Evolutionary conservation across 805 yeast genomes (phyloP).

Genomic region (Metschnikowia noctiluminum): DNA sequence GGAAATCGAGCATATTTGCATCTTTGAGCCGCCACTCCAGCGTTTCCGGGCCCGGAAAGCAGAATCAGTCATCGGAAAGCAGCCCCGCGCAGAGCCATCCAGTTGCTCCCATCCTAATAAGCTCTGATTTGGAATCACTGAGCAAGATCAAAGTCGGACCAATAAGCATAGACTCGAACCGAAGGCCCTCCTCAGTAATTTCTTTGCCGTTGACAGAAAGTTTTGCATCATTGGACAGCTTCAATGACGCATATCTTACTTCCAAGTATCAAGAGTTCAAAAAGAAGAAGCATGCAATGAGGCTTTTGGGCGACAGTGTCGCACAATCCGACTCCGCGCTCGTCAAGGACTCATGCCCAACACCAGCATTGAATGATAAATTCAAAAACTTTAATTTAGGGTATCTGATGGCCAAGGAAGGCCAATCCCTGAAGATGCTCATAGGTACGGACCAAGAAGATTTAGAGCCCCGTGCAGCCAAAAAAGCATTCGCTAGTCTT

Average conservation of each 20-base stretch:
- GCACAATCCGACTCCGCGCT: conserved; percentile 11
- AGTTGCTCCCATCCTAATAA: not conserved
- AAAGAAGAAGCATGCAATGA: conserved; percentile 14
- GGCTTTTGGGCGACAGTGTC: conserved; percentile 3
- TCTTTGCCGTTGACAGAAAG: conserved; percentile 68
- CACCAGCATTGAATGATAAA: conserved; percentile 20
- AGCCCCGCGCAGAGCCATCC: not conserved
- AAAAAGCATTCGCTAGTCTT: conserved; percentile 2
- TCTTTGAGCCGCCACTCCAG: conserved; percentile 11
- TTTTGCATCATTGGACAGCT: conserved; percentile 74
- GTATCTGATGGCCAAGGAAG: conserved; percentile 31
- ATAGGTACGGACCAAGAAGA: conserved; percentile 18
- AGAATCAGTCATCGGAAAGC: conserved; percentile 2
- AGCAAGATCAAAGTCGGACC: conserved; percentile 35
- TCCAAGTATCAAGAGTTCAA: conserved; percentile 34
- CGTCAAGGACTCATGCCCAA: not conserved
- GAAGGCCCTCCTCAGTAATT: conserved; percentile 62
- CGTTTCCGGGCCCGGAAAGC: conserved; percentile 6
- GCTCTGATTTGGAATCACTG: conserved; percentile 4
- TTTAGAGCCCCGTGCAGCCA: conserved; percentile 18
- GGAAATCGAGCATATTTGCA: conserved; percentile 23
- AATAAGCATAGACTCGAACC: conserved; percentile 22
- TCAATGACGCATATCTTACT: conserved; percentile 54
- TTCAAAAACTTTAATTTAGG: conserved; percentile 36
- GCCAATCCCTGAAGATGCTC: not conserved